These are phyloP conservation scores for Solanum chiquidenum DNA, from an alignment of 257 asterid species.

Conservation along the genomic window DNA sequence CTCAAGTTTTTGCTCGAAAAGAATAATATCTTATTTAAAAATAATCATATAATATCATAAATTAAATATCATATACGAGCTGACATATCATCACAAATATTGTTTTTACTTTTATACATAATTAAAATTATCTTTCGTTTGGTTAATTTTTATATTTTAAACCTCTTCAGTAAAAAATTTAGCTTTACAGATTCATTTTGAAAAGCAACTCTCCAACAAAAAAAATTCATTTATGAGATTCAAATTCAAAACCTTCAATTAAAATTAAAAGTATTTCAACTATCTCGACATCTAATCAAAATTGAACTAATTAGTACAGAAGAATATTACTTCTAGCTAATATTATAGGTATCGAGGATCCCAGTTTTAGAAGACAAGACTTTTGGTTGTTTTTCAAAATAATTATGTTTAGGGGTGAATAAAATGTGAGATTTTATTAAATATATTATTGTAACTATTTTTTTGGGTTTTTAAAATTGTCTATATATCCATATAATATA, in stretches of 20 bases:
- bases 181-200: neutral
- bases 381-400: neutral
- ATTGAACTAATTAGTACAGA: no score
- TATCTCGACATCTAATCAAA: neutral
- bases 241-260: neutral
- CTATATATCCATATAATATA: neutral
- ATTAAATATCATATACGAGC: neutral
- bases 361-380: neutral
- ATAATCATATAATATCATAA: neutral
- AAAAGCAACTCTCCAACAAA: neutral
- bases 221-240: no score
- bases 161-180: accelerated
- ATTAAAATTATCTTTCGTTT: no score
- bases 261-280: no score
- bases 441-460: neutral
- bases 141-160: no score
- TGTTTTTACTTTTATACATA: neutral
- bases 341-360: neutral
- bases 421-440: no score
- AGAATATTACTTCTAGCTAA: neutral
- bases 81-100: no score
- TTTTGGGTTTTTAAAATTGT: neutral
- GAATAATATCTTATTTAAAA: no score
- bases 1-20: no score
- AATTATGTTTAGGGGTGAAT: neutral